phyloP scores from a whole-genome alignment of 208 protist species.

The Phytomonas sp. region DNA sequence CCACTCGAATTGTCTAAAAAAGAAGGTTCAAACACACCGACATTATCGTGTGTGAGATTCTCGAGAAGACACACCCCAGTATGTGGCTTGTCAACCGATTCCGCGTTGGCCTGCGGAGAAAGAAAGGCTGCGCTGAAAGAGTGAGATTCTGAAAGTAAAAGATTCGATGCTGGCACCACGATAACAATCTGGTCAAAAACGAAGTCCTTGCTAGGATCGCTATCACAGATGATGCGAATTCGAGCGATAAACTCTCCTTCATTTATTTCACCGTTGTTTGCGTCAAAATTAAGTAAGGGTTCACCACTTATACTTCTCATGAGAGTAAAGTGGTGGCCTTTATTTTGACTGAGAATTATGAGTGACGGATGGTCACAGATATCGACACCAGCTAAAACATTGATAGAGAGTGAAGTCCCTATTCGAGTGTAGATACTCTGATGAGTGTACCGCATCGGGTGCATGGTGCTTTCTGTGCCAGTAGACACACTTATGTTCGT shows the following conservation, averaged over 20 bases:
- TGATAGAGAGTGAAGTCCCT: background rate
- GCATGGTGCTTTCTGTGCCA: background rate
- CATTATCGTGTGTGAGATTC: background rate
- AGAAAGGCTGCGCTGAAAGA: background rate
- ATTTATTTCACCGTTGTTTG: background rate
- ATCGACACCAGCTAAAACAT: background rate
- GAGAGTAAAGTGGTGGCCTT: background rate
- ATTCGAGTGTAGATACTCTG: background rate
- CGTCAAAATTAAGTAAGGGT: background rate
- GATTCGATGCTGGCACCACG: background rate
- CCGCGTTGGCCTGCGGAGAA: background rate
- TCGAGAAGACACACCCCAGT: background rate
- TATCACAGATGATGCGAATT: background rate
- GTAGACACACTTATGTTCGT: background rate
- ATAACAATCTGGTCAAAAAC: background rate
- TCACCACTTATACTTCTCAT: background rate
- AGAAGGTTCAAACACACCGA: background rate
- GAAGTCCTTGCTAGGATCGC: background rate
- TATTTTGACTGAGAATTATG: background rate
- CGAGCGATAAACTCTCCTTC: background rate
- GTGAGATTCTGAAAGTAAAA: background rate
- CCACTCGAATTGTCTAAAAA: background rate
- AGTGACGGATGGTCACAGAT: background rate
- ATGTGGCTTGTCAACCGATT: background rate
- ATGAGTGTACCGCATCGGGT: background rate